Base-by-base conservation (phyloP, 768 basidiomycete species). In the Exidia glandulosa region DNA sequence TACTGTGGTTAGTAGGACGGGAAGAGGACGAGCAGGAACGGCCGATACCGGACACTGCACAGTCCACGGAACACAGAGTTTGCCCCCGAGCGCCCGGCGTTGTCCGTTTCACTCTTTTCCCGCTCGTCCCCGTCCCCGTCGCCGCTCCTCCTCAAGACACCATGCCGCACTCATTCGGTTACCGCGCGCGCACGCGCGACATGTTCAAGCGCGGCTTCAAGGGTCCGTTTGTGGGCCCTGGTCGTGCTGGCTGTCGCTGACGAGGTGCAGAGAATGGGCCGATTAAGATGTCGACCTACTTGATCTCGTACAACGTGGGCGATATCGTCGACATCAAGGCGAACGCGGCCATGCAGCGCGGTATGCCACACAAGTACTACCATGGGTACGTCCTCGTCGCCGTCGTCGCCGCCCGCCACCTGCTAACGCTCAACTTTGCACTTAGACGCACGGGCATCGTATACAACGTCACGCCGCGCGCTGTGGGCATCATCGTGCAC, bases 241-340 rank as follows among this genome's bases (percentile, higher is more conserved):
- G 66, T 47, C 64, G 32, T 64, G 50, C 56, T 48, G n/a, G 56
- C 33, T 30, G 2, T 56, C 56, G 30, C 36, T 54, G n/a, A 14
- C 16, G 13, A 32, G 41, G 29, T 30, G 34, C 67, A 95, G 90
- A 94, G 70, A 87, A 93, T 73, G 96, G 96, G 71, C 82, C 82
- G 66, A 81, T 94, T 63, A 89, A 89, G 73, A 63, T 97, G 71
- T 94, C 95, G 64, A 97, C 94, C 25, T 98, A 85, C 85, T 79
- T 98, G 70, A 82, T 87, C 76, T 85, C 85, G 79, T 99, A 88
- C 85, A 84, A 84, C 66, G 85, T 98, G 66, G 96, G 96, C 63
- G 96, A 99, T 73, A 96, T 98, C 68, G 96, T 99, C 68, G 96
- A 99, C 79, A 98, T 99, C 84, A 97, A 96, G 81, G 95, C 95